Percentiles rank a stretch among this genome's conserved stretches.
Evolutionary conservation across 345 rosid species (phyloP).

Genomic region (Brassica cretica): DNA sequence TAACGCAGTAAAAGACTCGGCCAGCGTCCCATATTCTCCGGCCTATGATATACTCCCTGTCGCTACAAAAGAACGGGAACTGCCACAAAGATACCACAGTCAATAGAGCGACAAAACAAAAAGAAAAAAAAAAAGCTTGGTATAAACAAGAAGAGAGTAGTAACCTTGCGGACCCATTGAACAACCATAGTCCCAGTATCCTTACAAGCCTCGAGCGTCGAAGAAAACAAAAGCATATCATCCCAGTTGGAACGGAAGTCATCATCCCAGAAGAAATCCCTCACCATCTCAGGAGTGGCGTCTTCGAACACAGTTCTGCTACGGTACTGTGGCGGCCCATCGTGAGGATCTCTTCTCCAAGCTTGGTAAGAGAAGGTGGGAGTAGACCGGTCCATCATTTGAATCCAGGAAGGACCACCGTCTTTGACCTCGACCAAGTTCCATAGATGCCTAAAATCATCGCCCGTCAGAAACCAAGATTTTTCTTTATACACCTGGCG

Average conservation of each 20-base stretch:
- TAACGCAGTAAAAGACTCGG: slow-evolving; percentile 72
- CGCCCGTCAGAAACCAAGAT: slow-evolving; percentile 50
- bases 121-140: neutral
- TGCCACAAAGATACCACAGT: slow-evolving; percentile 33
- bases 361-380: slow-evolving; percentile 76
- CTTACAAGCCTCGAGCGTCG: slow-evolving; percentile 67
- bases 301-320: slow-evolving; percentile 85
- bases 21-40: slow-evolving; percentile 95
- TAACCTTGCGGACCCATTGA: slow-evolving; percentile 93
- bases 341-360: slow-evolving; percentile 88
- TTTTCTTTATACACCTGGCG: slow-evolving; percentile 1
- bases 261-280: slow-evolving; percentile 99
- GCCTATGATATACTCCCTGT: slow-evolving; percentile 90
- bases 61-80: slow-evolving; percentile 99
- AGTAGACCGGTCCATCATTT: slow-evolving; percentile 87
- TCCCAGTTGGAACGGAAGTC: slow-evolving; percentile 83
- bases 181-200: slow-evolving; percentile 79
- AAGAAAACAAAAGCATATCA: slow-evolving; percentile 69
- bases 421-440: slow-evolving; percentile 84
- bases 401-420: slow-evolving; percentile 95
- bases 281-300: slow-evolving; percentile 79
- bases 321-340: slow-evolving; percentile 90
- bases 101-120: neutral
- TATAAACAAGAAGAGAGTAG: neutral
- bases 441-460: slow-evolving; percentile 68